A percentile compares a stretch with the other conserved stretches of the same genome.
phyloP scores from a whole-genome alignment of 768 basidiomycete genomes.

The Trametes punicea region DNA sequence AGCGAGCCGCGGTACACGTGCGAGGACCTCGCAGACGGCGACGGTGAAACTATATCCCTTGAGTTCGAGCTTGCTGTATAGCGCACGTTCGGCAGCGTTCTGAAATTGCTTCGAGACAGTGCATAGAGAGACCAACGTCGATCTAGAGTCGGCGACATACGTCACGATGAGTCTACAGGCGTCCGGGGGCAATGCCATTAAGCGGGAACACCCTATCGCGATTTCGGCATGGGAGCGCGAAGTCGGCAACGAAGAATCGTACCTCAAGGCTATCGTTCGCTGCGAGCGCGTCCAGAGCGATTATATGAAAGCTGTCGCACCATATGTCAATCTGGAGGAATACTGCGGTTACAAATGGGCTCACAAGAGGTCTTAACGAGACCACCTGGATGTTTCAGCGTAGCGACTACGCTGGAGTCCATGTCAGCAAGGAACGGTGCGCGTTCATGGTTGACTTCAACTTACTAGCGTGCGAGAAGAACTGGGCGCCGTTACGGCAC shows the following conservation, averaged over 20 bases:
- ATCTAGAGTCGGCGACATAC: slow-evolving; percentile 42
- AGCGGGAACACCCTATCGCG: slow-evolving; percentile 9
- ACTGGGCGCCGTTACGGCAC: slow-evolving; percentile 2
- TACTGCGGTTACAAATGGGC: too few relatives aligned
- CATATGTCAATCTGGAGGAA: too few relatives aligned
- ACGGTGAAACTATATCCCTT: slow-evolving; percentile 37
- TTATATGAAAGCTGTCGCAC: background rate
- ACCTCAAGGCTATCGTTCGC: background rate
- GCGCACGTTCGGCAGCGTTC: slow-evolving; percentile 49
- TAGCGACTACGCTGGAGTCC: too few relatives aligned
- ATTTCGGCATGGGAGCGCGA: background rate
- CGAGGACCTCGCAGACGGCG: slow-evolving; percentile 47
- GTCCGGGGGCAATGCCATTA: slow-evolving; percentile 61
- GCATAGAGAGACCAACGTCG: slow-evolving; percentile 56
- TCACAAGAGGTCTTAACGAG: too few relatives aligned
- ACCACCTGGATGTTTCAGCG: too few relatives aligned
- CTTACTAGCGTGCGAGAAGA: background rate
- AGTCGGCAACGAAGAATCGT: background rate
- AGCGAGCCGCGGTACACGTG: slow-evolving; percentile 45
- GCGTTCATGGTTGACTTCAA: too few relatives aligned
- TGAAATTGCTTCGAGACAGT: slow-evolving; percentile 56
- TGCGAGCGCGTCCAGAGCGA: background rate
- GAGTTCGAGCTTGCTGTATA: slow-evolving; percentile 59
- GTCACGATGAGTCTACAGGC: slow-evolving; percentile 55
- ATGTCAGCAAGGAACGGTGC: too few relatives aligned